Conservation (phyloP, 164 flowering plant species). For the Kalanchoe fedtschenkoi region DNA sequence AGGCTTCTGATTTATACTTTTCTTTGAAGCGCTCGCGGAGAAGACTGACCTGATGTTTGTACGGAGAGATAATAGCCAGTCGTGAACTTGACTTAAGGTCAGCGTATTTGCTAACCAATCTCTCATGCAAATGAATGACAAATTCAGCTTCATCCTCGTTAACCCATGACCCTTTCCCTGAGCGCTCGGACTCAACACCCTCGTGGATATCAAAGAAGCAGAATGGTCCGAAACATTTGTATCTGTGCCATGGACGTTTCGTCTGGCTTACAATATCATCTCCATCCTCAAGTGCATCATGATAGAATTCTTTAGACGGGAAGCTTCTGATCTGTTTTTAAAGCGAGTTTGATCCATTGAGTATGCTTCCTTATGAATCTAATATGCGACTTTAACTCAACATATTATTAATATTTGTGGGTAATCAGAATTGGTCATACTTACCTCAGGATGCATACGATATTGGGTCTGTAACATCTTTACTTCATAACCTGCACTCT, state of each 20-base stretch:
- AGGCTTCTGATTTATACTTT: slow-evolving; percentile 55
- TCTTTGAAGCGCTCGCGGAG: slow-evolving; percentile 49
- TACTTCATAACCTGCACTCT: slow-evolving; percentile 89
- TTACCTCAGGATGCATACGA: slow-evolving; percentile 97
- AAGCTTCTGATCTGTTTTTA: slow-evolving; percentile 65
- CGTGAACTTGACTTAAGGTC: slow-evolving; percentile 71
- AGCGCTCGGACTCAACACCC: slow-evolving; percentile 63
- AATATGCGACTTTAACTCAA: too few species aligned
- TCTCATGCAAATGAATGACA: slow-evolving; percentile 56
- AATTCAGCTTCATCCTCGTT: slow-evolving; percentile 81
- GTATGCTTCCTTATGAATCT: neutral
- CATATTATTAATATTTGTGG: too few species aligned
- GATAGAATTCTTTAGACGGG: slow-evolving; percentile 88
- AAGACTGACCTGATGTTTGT: slow-evolving; percentile 73
- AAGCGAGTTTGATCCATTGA: neutral
- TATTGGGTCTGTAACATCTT: slow-evolving; percentile 91
- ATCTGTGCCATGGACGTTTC: slow-evolving; percentile 63
- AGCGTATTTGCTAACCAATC: slow-evolving; percentile 50
- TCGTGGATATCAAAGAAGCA: slow-evolving; percentile 81
- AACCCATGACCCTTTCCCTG: slow-evolving; percentile 76
- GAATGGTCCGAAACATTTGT: slow-evolving; percentile 88
- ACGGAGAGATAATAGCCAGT: slow-evolving; percentile 83
- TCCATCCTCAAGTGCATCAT: slow-evolving; percentile 73
- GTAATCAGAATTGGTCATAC: slow-evolving; percentile 3
- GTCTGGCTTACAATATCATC: slow-evolving; percentile 48